Conservation (phyloP, 495 filamentous ascomycete genomes). For the Cladorrhinum samala region DNA sequence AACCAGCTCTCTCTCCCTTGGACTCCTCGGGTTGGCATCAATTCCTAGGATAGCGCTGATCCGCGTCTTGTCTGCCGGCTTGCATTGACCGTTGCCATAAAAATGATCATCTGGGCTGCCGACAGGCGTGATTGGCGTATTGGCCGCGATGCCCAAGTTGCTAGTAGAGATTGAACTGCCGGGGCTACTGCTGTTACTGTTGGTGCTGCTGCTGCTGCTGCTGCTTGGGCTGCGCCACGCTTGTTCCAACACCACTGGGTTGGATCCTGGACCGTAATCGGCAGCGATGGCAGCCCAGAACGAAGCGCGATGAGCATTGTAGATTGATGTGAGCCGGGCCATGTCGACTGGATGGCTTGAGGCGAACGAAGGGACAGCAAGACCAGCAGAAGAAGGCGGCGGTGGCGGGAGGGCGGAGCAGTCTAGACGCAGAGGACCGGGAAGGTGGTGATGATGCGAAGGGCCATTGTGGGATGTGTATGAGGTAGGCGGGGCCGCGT, state of each 20-base stretch:
- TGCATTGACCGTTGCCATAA: constrained; percentile 22
- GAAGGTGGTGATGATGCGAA: constrained; percentile 14
- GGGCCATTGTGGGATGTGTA: constrained; percentile 15
- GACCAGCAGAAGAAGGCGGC: constrained; percentile 26
- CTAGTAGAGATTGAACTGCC: background rate
- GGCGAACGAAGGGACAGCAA: constrained; percentile 12
- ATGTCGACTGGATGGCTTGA: constrained; percentile 52
- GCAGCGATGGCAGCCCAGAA: constrained; percentile 69
- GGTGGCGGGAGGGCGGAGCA: constrained; percentile 39
- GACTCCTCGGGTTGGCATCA: constrained; percentile 47
- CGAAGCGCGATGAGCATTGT: constrained; percentile 58
- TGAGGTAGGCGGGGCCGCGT: constrained; percentile 19
- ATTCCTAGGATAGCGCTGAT: constrained; percentile 50
- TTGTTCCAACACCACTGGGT: constrained; percentile 59
- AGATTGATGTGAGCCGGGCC: constrained; percentile 59
- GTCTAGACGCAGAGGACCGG: constrained; percentile 44
- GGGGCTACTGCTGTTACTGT: too few species aligned
- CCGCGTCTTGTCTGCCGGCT: constrained; percentile 43
- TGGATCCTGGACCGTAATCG: constrained; percentile 60
- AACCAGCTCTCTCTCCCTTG: constrained; percentile 48
- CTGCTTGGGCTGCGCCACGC: constrained; percentile 52
- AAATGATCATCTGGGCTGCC: constrained; percentile 39
- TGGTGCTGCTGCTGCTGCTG: constrained; percentile 5
- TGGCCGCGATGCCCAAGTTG: constrained; percentile 21
- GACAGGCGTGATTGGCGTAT: constrained; percentile 42